phyloP scores from a whole-genome alignment of 768 basidiomycete genomes.

The Xanthoconium purpureum region DNA sequence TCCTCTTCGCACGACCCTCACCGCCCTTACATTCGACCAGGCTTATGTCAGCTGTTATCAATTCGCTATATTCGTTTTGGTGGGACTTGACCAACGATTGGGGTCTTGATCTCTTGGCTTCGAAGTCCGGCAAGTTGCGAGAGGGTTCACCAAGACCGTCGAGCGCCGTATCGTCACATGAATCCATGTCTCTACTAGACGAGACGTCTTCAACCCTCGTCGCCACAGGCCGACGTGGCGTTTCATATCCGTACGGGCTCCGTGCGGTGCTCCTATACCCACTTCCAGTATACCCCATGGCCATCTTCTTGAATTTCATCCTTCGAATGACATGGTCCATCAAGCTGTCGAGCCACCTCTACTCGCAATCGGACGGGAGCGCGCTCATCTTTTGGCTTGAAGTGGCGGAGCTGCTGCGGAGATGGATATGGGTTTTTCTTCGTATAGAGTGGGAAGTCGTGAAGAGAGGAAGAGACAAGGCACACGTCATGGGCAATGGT shows the following conservation, averaged over 20 bases:
- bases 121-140: conserved; percentile 26
- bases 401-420: conserved; percentile 78
- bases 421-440: conserved; percentile 99
- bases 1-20: not conserved
- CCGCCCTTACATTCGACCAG: conserved; percentile 37
- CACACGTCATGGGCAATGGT: conserved; percentile 1
- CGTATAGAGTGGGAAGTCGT: conserved; percentile 96
- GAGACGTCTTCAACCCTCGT: conserved; percentile 17
- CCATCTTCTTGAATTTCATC: conserved; percentile 78
- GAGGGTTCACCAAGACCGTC: conserved; percentile 43
- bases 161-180: conserved; percentile 18
- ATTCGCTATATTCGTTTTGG: conserved; percentile 96
- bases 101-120: conserved; percentile 77
- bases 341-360: conserved; percentile 84
- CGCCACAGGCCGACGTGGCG: conserved; percentile 9
- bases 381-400: conserved; percentile 87
- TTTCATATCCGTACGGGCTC: conserved; percentile 63
- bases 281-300: conserved; percentile 78
- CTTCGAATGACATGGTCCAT: conserved; percentile 93
- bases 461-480: conserved; percentile 41
- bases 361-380: conserved; percentile 75
- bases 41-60: conserved; percentile 80
- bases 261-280: conserved; percentile 76
- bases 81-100: conserved; percentile 99
- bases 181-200: not conserved